Conservation (phyloP, 208 protist genomes). For the Endotrypanum monterogeii region DNA sequence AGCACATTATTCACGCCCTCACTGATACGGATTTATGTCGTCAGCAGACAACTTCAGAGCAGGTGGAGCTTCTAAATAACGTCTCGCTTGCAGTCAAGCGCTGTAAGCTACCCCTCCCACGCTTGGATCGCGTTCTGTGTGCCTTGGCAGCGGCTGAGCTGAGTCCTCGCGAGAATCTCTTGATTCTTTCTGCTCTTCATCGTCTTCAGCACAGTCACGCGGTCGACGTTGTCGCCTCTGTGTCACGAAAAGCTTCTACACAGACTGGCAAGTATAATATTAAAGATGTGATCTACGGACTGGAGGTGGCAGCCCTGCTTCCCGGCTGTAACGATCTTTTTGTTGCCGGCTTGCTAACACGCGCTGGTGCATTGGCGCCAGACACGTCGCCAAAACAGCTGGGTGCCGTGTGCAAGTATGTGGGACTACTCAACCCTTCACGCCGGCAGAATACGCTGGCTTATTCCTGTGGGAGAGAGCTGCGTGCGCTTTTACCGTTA, state of each 20-base stretch:
- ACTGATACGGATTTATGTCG: constrained; percentile 32
- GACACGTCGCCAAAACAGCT: constrained; percentile 48
- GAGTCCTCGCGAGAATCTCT: constrained; percentile 46
- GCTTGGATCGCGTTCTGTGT: constrained; percentile 53
- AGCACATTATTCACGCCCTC: constrained; percentile 34
- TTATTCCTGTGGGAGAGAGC: constrained; percentile 52
- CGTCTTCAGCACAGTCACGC: constrained; percentile 47
- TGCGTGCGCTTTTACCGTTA: constrained; percentile 62
- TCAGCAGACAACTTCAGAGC: constrained; percentile 21
- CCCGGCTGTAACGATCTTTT: constrained; percentile 55
- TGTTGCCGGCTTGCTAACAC: constrained; percentile 49
- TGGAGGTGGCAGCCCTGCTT: constrained; percentile 66
- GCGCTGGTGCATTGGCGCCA: constrained; percentile 41
- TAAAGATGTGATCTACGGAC: constrained; percentile 70
- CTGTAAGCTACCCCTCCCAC: constrained; percentile 58
- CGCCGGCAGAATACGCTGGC: constrained; percentile 41
- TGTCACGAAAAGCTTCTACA: constrained; percentile 52
- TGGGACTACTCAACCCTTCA: constrained; percentile 53
- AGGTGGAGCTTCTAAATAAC: constrained; percentile 42
- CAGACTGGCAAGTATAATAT: constrained; percentile 53
- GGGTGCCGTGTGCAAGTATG: constrained; percentile 76
- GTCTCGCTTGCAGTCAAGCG: constrained; percentile 76
- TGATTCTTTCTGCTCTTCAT: constrained; percentile 68
- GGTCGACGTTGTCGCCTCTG: constrained; percentile 41
- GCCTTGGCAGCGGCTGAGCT: constrained; percentile 39